Base-by-base conservation (phyloP, 2,329 filamentous ascomycete species). In the Aureobasidium pullulans region DNA sequence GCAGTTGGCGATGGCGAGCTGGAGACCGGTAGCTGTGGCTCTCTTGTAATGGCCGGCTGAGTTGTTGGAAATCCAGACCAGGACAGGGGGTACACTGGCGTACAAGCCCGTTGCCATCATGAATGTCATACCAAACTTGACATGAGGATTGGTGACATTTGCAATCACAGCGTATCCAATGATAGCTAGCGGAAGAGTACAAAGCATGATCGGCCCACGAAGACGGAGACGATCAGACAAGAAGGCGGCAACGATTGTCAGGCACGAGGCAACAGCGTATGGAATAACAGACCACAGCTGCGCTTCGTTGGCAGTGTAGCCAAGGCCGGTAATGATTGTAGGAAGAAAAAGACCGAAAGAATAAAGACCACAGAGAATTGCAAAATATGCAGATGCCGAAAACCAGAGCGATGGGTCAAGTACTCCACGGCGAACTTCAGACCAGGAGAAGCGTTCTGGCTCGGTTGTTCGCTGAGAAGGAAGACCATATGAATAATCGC, bases 11-110 rank as follows among this genome's bases (percentile, higher is more conserved):
- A 88, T 82, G 1, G 81, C 81, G 29, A 88, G 74, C 69, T 88
- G 85, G 64, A 88, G 66, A 0, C 81, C 86, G 1, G 81, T 82
- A 0, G 85, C 85, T 0, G 85, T 88, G 0, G 86, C 85, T 13
- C 86, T 75, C 69, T 88, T 89, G 67, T 88, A 88, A 67, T 89
- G 85, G 0, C 82, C 84, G 0, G 84, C 84, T 0, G 81, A 84
- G 67, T 88, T 88, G 67, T 87, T 87, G 2, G 82, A 81, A 62
- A 84, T 81, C 84, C 85, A 88, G 1, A 81, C 84, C 9, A 88
- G 72, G 3, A 86, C 80, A 16, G 80, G 81, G 0, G 85, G 84
- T 0, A 87, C 83, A 43, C 81, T 82, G 47, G 78, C 77, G 67
- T 86, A 88, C 67, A 86, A 76, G 9, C 85, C 85, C 0, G 80